A percentile compares a stretch with the other conserved stretches of the same genome.
Evolutionary conservation across 139 green algal genomes (phyloP).

Genomic region (Haematococcus lacustris): DNA sequence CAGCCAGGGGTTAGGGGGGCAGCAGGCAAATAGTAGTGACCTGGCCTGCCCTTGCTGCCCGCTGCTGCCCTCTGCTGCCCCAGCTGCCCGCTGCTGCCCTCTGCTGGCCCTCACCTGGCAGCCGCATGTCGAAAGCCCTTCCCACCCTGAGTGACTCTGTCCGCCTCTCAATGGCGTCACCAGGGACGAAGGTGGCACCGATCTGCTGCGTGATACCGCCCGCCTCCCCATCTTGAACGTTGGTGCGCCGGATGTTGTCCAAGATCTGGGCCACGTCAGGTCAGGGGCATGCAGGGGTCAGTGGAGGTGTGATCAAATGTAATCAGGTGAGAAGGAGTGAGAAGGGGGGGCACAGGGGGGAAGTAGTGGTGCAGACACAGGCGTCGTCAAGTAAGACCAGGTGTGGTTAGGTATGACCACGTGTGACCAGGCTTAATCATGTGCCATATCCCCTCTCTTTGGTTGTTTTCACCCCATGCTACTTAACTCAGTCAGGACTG

Average conservation of each 20-base stretch:
- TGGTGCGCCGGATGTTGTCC: constrained; percentile 95
- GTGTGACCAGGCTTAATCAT: too few species aligned
- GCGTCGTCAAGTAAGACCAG: too few species aligned
- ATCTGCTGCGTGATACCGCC: constrained; percentile 99
- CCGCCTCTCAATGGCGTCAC: constrained; percentile 68
- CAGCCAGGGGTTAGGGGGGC: constrained; percentile 36
- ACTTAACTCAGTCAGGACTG: too few species aligned
- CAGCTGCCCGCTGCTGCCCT: too few species aligned
- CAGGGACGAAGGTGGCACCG: constrained; percentile 94
- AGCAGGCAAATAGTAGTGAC: too few species aligned
- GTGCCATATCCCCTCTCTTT: too few species aligned
- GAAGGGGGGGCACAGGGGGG: too few species aligned
- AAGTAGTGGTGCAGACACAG: too few species aligned
- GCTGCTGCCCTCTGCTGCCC: too few species aligned
- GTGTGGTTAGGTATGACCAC: too few species aligned
- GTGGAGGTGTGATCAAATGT: not conserved
- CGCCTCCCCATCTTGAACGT: constrained; percentile 96
- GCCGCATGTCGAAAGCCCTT: constrained; percentile 67
- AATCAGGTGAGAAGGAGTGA: not conserved
- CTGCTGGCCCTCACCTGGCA: constrained; percentile 51
- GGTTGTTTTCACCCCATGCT: too few species aligned
- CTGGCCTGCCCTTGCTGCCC: too few species aligned
- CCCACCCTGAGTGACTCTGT: constrained; percentile 59
- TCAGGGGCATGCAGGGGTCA: not conserved
- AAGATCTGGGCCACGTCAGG: constrained; percentile 57